These are phyloP conservation scores for Hypomyces perniciosus DNA, from an alignment of 2,329 filamentous ascomycete species.

Conservation along the genomic window DNA sequence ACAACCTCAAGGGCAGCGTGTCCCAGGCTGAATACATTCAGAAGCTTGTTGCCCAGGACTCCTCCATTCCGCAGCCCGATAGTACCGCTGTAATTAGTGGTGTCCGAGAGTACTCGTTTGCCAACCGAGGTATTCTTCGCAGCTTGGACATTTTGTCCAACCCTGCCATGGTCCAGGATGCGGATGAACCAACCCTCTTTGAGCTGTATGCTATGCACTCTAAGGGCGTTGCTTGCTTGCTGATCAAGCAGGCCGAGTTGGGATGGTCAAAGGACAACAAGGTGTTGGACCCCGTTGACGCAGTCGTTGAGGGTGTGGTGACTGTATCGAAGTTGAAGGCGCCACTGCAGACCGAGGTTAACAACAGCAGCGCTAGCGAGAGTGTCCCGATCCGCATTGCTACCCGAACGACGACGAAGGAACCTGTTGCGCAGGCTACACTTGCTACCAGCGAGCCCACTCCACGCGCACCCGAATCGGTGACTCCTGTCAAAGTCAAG, in stretches of 20 bases:
- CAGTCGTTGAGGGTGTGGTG: conserved; percentile 66
- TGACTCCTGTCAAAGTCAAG: conserved; percentile 34
- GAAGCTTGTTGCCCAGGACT: conserved; percentile 66
- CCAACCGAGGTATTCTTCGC: conserved; percentile 76
- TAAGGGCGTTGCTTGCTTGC: conserved; percentile 86
- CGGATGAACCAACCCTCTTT: conserved; percentile 71
- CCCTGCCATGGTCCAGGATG: conserved; percentile 56
- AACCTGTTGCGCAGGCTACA: conserved; percentile 23
- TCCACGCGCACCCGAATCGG: conserved; percentile 28
- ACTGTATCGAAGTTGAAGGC: conserved; percentile 64
- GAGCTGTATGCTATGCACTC: conserved; percentile 98
- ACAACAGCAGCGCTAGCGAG: conserved; percentile 30
- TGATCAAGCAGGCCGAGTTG: conserved; percentile 80
- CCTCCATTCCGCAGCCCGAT: conserved; percentile 74
- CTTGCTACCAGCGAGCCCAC: conserved; percentile 18
- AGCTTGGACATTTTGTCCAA: conserved; percentile 83
- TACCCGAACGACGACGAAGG: conserved; percentile 32
- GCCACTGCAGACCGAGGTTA: conserved; percentile 38
- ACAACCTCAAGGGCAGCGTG: conserved; percentile 67
- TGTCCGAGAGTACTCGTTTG: conserved; percentile 89
- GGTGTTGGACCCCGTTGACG: conserved; percentile 72
- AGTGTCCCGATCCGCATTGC: conserved; percentile 28
- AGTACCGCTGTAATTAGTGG: conserved; percentile 97
- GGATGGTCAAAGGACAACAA: conserved; percentile 91
- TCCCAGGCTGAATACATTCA: conserved; percentile 85